phyloP scores from a whole-genome alignment of 1,139 yeast genomes.

The Scheffersomyces quercinus region DNA sequence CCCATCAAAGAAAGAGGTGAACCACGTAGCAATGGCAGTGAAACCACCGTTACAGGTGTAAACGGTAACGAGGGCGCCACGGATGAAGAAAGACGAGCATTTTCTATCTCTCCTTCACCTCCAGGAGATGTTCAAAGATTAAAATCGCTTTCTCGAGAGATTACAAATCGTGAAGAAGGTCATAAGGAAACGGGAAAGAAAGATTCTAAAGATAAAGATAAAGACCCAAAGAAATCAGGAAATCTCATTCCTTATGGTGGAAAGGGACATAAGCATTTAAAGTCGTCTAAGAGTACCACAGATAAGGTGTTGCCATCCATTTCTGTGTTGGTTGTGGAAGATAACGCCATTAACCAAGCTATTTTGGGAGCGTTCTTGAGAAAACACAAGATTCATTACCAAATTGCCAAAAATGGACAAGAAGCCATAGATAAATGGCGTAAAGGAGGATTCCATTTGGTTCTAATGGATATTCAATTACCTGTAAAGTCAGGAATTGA shows the following conservation, averaged over 20 bases:
- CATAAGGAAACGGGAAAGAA: neutral
- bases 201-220: neutral
- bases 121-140: constrained; percentile 6
- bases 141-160: constrained; percentile 9
- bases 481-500: constrained; percentile 94
- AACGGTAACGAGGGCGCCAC: neutral
- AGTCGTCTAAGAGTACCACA: constrained; percentile 27
- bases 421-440: constrained; percentile 94
- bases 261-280: constrained; percentile 1
- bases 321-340: constrained; percentile 91
- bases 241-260: constrained; percentile 2
- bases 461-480: constrained; percentile 91
- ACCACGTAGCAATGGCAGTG: neutral
- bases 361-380: constrained; percentile 90
- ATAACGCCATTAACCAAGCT: constrained; percentile 90
- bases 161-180: constrained; percentile 1
- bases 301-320: constrained; percentile 71
- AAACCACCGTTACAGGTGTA: neutral
- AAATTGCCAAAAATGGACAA: constrained; percentile 86
- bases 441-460: constrained; percentile 87
- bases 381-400: constrained; percentile 80
- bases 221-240: neutral
- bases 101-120: constrained; percentile 10
- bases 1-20: neutral
- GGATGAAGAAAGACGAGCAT: neutral